These are phyloP conservation scores for Chrysoporthe puriensis DNA, from an alignment of 2,329 filamentous ascomycete genomes.

Conservation along the genomic window DNA sequence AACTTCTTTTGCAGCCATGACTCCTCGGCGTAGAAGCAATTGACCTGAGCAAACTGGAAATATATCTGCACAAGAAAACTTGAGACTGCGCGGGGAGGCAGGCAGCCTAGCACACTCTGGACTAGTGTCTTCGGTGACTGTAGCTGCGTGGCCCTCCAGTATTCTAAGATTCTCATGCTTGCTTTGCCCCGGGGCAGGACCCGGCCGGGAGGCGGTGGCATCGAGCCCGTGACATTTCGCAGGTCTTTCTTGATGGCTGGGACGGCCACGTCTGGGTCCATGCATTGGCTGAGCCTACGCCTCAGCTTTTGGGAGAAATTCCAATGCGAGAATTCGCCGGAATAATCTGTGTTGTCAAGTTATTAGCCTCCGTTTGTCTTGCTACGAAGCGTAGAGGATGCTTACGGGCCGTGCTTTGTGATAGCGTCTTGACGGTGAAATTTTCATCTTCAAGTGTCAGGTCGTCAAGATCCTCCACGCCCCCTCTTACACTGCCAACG, in stretches of 20 bases:
- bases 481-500: slow-evolving; percentile 27
- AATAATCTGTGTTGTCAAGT: slow-evolving; percentile 45
- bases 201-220: slow-evolving; percentile 9
- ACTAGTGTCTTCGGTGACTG: slow-evolving; percentile 44
- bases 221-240: slow-evolving; percentile 33
- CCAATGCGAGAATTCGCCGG: slow-evolving; percentile 57
- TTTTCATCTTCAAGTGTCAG: slow-evolving; percentile 41
- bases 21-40: slow-evolving; percentile 53
- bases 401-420: slow-evolving; percentile 47
- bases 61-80: slow-evolving; percentile 51
- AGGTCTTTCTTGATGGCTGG: slow-evolving; percentile 18
- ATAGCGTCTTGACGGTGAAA: slow-evolving; percentile 46
- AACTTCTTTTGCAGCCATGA: slow-evolving; percentile 47
- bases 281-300: slow-evolving; percentile 25
- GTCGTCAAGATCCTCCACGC: slow-evolving; percentile 32
- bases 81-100: slow-evolving; percentile 51
- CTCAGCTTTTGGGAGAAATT: slow-evolving; percentile 55
- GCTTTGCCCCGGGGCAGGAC: slow-evolving; percentile 21
- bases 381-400: not conserved
- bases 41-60: slow-evolving; percentile 52
- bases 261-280: slow-evolving; percentile 20
- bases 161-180: slow-evolving; percentile 38
- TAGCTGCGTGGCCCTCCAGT: slow-evolving; percentile 51
- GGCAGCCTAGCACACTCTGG: slow-evolving; percentile 43
- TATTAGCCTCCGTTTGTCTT: slow-evolving; percentile 10